Base-by-base conservation (phyloP, 768 basidiomycete genomes). In the Gelatoporia subvermispora region DNA sequence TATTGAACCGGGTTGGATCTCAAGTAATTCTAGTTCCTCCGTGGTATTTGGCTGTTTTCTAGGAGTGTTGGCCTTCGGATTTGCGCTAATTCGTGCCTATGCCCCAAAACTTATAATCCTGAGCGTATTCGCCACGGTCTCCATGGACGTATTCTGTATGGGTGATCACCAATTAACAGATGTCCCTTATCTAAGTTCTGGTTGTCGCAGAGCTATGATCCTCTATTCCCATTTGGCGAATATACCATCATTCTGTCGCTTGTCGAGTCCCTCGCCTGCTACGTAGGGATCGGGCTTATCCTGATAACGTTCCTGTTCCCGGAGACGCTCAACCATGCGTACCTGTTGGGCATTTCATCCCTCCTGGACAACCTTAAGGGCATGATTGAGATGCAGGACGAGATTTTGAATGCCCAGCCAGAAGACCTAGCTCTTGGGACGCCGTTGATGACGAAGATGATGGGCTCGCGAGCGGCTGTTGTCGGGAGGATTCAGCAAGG, bases 301-400 rank as follows among this genome's bases (percentile, higher is more conserved):
- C 58, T 68, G 3, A 72, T 73, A 9, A 45, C 75, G 8, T 57
- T 79, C 45, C 62, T 80, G 43, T 82, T 81, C 60, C 81, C 81
- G 7, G 71, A 76, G 54, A 71, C 76, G 0, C 63, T 79, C 44
- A 72, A 74, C 48, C 73, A 77, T 47, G 56, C 66, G 3, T 64
- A 64, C 34, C 60, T 76, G 39, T 57, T 53, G 17, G 60, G 54
- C 9, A 47, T 64, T 16, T 58, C 61, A 3, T 59, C 46, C 11
- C 64, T 71, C 28, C 56, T 73, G 1, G 55, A 57, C 17, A 58
- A 64, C 22, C 39, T 69, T 3, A 55, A 63, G 45, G 31, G 41
- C 18, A 48, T 72, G 8, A 43, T 73, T 1, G 60, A 60, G 9
- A 51, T 66, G 31, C 72, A 73, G 48, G 66, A 69, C 11, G 59